Evolutionary conservation across 208 protist genomes (phyloP), one percentile per base, ranked within the genome.

Genomic region (Strigomonas culicis): DNA sequence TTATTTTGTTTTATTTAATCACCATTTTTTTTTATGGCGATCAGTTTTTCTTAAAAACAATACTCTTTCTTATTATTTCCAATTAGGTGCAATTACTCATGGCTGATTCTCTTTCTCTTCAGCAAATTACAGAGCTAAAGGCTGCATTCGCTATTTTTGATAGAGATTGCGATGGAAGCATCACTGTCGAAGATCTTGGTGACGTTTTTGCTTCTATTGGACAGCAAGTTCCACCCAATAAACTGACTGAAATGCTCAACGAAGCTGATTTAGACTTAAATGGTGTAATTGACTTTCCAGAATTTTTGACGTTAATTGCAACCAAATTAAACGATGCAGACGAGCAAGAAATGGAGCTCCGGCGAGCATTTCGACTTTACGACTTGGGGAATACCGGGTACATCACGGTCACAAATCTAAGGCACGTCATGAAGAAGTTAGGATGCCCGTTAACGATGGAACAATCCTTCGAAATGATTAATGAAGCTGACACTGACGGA

Each of bases 121-220:
- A 99, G 77, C 98, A 99, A 82, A 99, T 99, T 52, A 98, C 96
- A 15, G 99, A 99, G 82, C 98, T 59, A 4, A 66, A 55, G 22
- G 50, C 25, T n/a, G 61, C 51, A 4, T 49, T 59, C 24, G 21
- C 19, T 22, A 41, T 57, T 47, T 67, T 67, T 43, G 53, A 67
- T 32, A 67, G 58, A 34, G 62, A 67, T 57, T 19, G 50, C 13
- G 62, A 57, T 25, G 62, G 32, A 21, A 67, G 69, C 63, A 34
- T 73, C 67, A 32, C 68, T 0, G 94, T 98, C 4, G 98, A 99
- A 36, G 99, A 99, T 81, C 80, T 99, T 3, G 98, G 95, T 59
- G 98, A 98, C 22, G 98, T 99, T 11, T 99, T 99, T 95, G 83
- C 96, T 28, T 98, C 98, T 13, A 92, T 99, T 22, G 98, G 98